These are phyloP conservation scores for Hydnomerulius pinastri DNA, from an alignment of 768 basidiomycete species.

Conservation along the genomic window DNA sequence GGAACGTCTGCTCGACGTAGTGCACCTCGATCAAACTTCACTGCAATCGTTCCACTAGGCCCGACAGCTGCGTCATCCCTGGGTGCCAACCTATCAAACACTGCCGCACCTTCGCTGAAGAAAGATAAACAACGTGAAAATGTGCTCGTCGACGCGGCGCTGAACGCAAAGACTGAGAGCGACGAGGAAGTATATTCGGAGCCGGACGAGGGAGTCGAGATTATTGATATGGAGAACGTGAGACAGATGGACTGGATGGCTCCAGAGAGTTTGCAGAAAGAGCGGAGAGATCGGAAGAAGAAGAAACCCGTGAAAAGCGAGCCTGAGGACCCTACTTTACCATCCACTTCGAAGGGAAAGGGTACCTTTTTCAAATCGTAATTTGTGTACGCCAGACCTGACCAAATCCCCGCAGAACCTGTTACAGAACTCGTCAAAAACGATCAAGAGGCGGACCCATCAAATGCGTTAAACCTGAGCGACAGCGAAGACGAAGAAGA, in stretches of 20 bases:
- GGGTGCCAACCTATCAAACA: constrained; percentile 52
- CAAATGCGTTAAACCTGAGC: constrained; percentile 67
- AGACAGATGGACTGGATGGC: constrained; percentile 87
- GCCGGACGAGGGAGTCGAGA: constrained; percentile 85
- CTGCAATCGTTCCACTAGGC: constrained; percentile 47
- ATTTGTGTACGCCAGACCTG: neutral
- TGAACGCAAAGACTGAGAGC: constrained; percentile 37
- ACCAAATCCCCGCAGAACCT: neutral
- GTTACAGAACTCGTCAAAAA: constrained; percentile 12
- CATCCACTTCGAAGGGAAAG: constrained; percentile 30
- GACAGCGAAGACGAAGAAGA: constrained; percentile 81
- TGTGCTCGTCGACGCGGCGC: constrained; percentile 20
- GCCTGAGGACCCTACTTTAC: constrained; percentile 41
- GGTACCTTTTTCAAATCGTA: constrained; percentile 26
- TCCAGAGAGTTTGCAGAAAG: constrained; percentile 67
- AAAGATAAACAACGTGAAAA: constrained; percentile 40
- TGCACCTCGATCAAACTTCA: constrained; percentile 57
- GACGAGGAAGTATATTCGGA: constrained; percentile 81
- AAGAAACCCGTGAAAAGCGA: constrained; percentile 42
- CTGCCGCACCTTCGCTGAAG: constrained; percentile 52
- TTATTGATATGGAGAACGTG: constrained; percentile 81
- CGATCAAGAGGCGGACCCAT: constrained; percentile 43
- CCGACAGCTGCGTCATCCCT: constrained; percentile 37
- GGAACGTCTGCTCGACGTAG: constrained; percentile 54
- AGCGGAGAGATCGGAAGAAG: constrained; percentile 39